Evolutionary conservation across 495 filamentous ascomycete species (phyloP).

Genomic region (Aspergillus bridgeri): DNA sequence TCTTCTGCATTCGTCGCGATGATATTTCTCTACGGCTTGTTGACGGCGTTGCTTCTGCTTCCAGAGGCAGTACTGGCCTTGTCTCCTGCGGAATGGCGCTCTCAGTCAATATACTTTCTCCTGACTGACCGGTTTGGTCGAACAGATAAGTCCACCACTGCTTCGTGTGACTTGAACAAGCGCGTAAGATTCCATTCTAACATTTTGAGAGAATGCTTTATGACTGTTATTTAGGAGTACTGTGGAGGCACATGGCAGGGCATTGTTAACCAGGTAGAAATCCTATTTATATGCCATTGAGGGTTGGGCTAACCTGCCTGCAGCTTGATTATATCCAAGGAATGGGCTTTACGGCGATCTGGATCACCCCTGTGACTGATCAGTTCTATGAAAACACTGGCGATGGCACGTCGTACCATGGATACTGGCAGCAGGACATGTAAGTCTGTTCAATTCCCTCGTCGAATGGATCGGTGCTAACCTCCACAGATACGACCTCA

Average conservation of each 20-base stretch:
- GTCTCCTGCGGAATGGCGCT: slow-evolving; percentile 54
- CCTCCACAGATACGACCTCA: slow-evolving; percentile 7
- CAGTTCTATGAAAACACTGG: slow-evolving; percentile 51
- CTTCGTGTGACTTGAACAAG: slow-evolving; percentile 44
- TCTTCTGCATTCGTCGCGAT: background rate
- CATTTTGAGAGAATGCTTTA: background rate
- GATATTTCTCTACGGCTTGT: background rate
- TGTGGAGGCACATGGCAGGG: background rate
- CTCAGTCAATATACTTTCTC: slow-evolving; percentile 69
- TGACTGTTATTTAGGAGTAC: background rate
- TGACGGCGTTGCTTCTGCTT: background rate
- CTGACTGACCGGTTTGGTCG: slow-evolving; percentile 74
- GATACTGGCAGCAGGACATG: slow-evolving; percentile 74
- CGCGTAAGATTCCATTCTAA: slow-evolving; percentile 18
- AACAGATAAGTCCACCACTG: slow-evolving; percentile 60
- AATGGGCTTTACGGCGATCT: slow-evolving; percentile 80
- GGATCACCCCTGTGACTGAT: slow-evolving; percentile 74
- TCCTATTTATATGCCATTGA: background rate
- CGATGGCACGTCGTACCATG: slow-evolving; percentile 63
- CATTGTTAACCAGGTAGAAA: background rate
- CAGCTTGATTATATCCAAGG: slow-evolving; percentile 56
- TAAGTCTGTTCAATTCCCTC: slow-evolving; percentile 12
- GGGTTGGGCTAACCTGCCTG: slow-evolving; percentile 14
- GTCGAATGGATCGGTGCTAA: background rate
- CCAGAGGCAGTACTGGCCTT: slow-evolving; percentile 23